phyloP scores from a whole-genome alignment of 208 protist genomes.

The Leishmania braziliensis region DNA sequence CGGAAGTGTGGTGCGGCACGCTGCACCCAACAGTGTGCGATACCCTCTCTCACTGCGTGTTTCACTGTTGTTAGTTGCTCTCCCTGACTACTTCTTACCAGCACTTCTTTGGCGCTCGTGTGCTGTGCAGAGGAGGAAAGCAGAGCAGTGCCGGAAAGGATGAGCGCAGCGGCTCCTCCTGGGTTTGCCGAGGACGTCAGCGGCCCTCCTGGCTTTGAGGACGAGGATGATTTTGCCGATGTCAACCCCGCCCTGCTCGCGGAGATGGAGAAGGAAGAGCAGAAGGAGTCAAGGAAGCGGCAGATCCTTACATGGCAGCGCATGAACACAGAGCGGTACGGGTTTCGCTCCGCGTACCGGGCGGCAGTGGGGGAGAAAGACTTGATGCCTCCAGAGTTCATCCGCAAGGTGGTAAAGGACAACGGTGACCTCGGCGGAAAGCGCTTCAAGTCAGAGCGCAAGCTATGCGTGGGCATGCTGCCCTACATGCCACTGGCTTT shows the following conservation, averaged over 20 bases:
- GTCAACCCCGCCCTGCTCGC: constrained; percentile 29
- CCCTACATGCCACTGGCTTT: constrained; percentile 99
- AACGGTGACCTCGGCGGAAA: constrained; percentile 99
- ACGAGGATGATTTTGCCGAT: constrained; percentile 26
- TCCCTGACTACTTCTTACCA: neutral
- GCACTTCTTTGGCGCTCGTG: neutral
- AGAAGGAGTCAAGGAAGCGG: constrained; percentile 36
- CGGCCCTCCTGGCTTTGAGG: constrained; percentile 35
- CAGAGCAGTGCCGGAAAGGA: neutral
- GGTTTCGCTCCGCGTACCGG: constrained; percentile 69
- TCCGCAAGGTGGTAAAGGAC: constrained; percentile 99
- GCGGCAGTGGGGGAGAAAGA: constrained; percentile 73
- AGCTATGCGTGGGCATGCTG: constrained; percentile 99
- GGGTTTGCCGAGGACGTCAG: constrained; percentile 15
- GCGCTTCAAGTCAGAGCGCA: constrained; percentile 99
- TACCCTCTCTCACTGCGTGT: neutral
- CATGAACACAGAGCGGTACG: constrained; percentile 71
- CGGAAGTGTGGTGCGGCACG: neutral
- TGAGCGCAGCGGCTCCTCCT: constrained; percentile 16
- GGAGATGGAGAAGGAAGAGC: constrained; percentile 50
- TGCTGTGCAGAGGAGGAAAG: neutral
- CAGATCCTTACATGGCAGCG: constrained; percentile 69
- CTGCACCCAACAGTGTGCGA: neutral
- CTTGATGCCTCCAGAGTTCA: constrained; percentile 97
- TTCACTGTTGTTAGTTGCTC: neutral